Conservation (phyloP, 1,139 yeast species). For the Tardiomyces digboiensis region DNA sequence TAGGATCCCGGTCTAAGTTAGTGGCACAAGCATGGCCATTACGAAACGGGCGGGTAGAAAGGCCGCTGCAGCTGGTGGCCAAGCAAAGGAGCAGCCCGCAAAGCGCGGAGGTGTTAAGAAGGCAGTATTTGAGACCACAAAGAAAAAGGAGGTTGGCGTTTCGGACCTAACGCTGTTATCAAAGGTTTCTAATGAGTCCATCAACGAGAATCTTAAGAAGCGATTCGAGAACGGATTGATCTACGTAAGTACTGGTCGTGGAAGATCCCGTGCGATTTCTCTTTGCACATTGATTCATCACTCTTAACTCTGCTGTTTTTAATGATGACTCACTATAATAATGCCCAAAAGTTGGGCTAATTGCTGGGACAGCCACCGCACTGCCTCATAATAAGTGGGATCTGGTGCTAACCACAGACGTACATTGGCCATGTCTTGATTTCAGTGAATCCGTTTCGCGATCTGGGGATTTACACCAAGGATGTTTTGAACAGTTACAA, state of each 20-base stretch:
- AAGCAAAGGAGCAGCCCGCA: slow-evolving; percentile 34
- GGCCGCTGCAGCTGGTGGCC: slow-evolving; percentile 33
- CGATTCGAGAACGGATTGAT: slow-evolving; percentile 85
- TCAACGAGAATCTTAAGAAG: slow-evolving; percentile 84
- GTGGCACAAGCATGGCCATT: slow-evolving; percentile 52
- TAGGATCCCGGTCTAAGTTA: no score
- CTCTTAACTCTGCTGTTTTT: no score
- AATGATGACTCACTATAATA: no score
- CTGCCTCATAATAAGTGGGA: no score
- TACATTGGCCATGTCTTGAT: slow-evolving; percentile 46
- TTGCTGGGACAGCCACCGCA: no score
- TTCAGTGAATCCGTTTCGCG: slow-evolving; percentile 95
- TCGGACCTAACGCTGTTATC: slow-evolving; percentile 87
- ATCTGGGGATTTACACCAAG: slow-evolving; percentile 88
- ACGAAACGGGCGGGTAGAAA: slow-evolving; percentile 71
- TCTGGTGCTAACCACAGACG: slow-evolving; percentile 11
- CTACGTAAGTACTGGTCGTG: slow-evolving; percentile 46
- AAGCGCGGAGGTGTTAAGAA: slow-evolving; percentile 63
- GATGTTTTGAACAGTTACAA: slow-evolving; percentile 65
- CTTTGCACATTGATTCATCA: no score
- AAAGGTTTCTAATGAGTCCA: slow-evolving; percentile 84
- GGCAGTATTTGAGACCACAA: slow-evolving; percentile 82
- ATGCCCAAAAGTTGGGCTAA: no score
- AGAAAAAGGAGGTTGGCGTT: slow-evolving; percentile 96
- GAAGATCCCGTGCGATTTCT: no score